A percentile compares a stretch with the other conserved stretches of the same genome.
Evolutionary conservation across 495 filamentous ascomycete genomes (phyloP).

Genomic region (Aspergillus indologenus): DNA sequence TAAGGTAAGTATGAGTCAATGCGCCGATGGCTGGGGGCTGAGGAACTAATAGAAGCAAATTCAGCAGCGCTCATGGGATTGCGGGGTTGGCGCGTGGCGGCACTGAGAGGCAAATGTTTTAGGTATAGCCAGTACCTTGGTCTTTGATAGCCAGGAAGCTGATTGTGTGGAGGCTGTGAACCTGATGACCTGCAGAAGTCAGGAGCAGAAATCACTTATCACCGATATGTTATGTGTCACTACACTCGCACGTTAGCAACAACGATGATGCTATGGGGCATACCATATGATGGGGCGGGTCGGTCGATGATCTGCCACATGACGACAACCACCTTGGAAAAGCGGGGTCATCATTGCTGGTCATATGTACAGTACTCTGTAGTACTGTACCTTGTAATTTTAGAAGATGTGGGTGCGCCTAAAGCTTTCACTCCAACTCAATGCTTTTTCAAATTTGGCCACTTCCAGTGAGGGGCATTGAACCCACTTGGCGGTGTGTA

Average conservation of each 20-base stretch:
- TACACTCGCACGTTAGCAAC: background rate
- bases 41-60: constrained; percentile 14
- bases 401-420: no score
- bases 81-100: constrained; percentile 26
- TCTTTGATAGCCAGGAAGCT: background rate
- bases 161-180: background rate
- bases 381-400: background rate
- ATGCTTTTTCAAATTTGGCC: no score
- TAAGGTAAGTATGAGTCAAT: constrained; percentile 28
- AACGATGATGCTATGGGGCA: background rate
- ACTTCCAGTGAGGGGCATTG: no score
- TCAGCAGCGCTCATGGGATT: constrained; percentile 23
- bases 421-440: no score
- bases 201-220: background rate
- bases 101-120: constrained; percentile 8
- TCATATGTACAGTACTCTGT: constrained; percentile 1
- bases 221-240: constrained; percentile 1
- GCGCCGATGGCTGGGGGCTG: constrained; percentile 23
- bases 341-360: constrained; percentile 11
- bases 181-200: constrained; percentile 12
- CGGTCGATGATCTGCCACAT: constrained; percentile 20
- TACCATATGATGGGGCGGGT: constrained; percentile 11
- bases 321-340: constrained; percentile 22
- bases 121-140: background rate
- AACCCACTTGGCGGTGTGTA: background rate